phyloP scores from a whole-genome alignment of 345 rosid species.

The Lagerstroemia speciosa region DNA sequence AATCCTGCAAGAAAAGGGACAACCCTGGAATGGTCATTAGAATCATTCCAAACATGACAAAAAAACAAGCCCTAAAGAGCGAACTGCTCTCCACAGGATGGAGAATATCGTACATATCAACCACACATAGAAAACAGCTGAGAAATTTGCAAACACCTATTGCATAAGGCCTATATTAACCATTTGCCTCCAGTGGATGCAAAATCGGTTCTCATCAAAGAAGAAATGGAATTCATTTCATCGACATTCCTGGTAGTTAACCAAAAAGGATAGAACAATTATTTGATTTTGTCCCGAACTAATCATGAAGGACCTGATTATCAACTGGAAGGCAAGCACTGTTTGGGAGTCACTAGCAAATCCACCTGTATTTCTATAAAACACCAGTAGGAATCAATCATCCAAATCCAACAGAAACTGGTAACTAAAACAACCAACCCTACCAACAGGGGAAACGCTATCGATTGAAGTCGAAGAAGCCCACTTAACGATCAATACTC shows the following conservation, averaged over 20 bases:
- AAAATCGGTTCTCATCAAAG: neutral
- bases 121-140: neutral
- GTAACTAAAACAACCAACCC: neutral
- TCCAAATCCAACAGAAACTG: neutral
- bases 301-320: neutral
- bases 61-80: too few relatives aligned
- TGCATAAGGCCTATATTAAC: neutral
- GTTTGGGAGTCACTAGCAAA: neutral
- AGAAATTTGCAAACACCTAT: neutral
- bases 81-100: neutral
- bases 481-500: neutral
- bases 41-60: neutral
- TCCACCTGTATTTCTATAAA: neutral
- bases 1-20: constrained; percentile 1
- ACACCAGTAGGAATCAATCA: neutral
- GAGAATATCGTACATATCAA: neutral
- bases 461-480: neutral
- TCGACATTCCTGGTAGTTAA: neutral
- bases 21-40: neutral
- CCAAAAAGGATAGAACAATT: neutral
- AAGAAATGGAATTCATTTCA: neutral
- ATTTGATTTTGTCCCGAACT: neutral
- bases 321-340: neutral
- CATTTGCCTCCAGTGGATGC: neutral
- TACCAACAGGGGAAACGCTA: neutral